Evolutionary conservation across 176 grass and related monocot genomes (phyloP).

Genomic region (Oryza meyeriana): DNA sequence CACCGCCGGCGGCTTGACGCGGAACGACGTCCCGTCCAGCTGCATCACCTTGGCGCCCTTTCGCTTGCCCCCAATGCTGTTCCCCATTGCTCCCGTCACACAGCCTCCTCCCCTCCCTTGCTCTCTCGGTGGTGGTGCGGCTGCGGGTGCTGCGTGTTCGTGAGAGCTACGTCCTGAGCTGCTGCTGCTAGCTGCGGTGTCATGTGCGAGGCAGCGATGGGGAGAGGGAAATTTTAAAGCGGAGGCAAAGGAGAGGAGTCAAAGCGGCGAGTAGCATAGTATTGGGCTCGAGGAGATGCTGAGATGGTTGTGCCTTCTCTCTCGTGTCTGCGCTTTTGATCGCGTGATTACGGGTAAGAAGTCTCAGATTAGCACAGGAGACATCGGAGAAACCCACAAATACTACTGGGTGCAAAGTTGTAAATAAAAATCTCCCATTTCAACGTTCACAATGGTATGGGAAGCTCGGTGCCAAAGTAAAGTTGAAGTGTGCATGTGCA

Average conservation of each 20-base stretch:
- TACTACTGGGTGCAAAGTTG: neutral
- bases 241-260: constrained; percentile 28
- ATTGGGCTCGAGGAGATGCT: neutral
- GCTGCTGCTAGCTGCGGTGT: neutral
- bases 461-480: neutral
- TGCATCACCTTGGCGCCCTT: constrained; percentile 88
- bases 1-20: constrained; percentile 57
- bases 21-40: constrained; percentile 76
- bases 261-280: constrained; percentile 30
- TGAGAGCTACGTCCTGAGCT: neutral
- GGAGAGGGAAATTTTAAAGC: constrained; percentile 29
- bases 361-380: neutral
- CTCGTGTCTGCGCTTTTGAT: constrained; percentile 9
- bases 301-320: constrained; percentile 14
- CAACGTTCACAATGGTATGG: neutral
- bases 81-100: constrained; percentile 57
- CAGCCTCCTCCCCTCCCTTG: neutral
- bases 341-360: constrained; percentile 12
- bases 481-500: constrained; percentile 11
- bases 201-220: neutral
- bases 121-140: neutral
- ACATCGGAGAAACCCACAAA: neutral
- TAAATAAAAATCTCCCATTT: neutral
- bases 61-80: constrained; percentile 71
- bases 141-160: neutral